These are phyloP conservation scores for Ananas comosus DNA, from an alignment of 176 grass and related monocot genomes.

Conservation along the genomic window DNA sequence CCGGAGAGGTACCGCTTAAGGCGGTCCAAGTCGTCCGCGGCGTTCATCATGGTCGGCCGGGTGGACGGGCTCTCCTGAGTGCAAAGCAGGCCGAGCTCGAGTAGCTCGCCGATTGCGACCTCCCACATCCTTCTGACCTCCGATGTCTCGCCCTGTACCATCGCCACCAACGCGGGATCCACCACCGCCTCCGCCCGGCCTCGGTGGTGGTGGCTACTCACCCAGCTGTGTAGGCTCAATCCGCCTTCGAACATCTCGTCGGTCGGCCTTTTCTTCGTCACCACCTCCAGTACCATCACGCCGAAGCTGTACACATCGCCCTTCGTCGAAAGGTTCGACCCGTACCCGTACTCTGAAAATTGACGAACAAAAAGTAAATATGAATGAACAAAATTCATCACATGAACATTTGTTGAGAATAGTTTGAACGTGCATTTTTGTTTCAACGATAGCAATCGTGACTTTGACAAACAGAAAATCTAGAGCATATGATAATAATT, in stretches of 20 bases:
- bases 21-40: conserved; percentile 64
- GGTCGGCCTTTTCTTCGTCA: conserved; percentile 55
- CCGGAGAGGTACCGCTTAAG: conserved; percentile 72
- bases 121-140: conserved; percentile 74
- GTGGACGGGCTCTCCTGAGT: conserved; percentile 44
- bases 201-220: conserved; percentile 53
- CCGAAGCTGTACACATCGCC: conserved; percentile 96
- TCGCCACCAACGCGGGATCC: conserved; percentile 26
- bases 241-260: conserved; percentile 71
- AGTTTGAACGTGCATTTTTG: too few relatives aligned
- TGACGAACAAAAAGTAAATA: neutral
- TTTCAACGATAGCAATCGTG: too few relatives aligned
- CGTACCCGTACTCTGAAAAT: conserved; percentile 70
- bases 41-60: conserved; percentile 77
- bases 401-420: too few relatives aligned
- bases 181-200: conserved; percentile 36
- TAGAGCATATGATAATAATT: neutral
- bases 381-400: too few relatives aligned
- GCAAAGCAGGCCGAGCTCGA: conserved; percentile 78
- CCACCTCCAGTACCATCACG: conserved; percentile 59
- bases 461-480: too few relatives aligned
- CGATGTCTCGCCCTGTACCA: conserved; percentile 41
- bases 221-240: conserved; percentile 69
- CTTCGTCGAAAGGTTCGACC: conserved; percentile 59
- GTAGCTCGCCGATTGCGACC: conserved; percentile 63